Evolutionary conservation across 2,329 filamentous ascomycete species (phyloP).

Genomic region (Fusarium penzigii): DNA sequence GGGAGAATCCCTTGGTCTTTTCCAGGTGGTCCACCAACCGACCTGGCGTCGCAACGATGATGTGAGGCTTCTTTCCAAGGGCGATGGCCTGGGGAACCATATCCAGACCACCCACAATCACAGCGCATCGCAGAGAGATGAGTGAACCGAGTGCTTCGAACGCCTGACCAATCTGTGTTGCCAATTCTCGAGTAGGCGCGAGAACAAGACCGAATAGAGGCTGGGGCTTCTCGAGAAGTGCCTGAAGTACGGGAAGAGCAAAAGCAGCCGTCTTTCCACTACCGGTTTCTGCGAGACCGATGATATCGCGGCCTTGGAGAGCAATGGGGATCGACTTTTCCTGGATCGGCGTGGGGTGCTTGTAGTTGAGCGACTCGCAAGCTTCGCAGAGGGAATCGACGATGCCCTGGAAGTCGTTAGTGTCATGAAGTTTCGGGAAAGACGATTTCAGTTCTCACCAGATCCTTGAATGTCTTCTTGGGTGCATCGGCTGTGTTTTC

Average conservation of each 20-base stretch:
- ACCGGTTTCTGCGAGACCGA: slow-evolving; percentile 92
- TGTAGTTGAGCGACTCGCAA: slow-evolving; percentile 80
- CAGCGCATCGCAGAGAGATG: slow-evolving; percentile 83
- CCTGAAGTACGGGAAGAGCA: slow-evolving; percentile 87
- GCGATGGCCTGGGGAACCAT: slow-evolving; percentile 92
- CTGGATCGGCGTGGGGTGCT: slow-evolving; percentile 85
- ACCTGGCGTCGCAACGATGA: slow-evolving; percentile 89
- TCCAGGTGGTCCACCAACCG: slow-evolving; percentile 89
- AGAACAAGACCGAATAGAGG: slow-evolving; percentile 86
- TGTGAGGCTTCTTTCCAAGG: slow-evolving; percentile 92
- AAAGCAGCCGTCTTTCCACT: slow-evolving; percentile 97
- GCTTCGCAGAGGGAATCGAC: slow-evolving; percentile 88
- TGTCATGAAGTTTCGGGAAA: neutral
- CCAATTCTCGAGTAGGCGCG: slow-evolving; percentile 90
- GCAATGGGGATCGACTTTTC: slow-evolving; percentile 79
- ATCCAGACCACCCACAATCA: slow-evolving; percentile 91
- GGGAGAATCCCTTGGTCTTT: slow-evolving; percentile 93
- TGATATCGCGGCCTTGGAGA: slow-evolving; percentile 79
- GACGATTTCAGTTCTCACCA: slow-evolving; percentile 42
- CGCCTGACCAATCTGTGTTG: slow-evolving; percentile 84
- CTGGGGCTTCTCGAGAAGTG: slow-evolving; percentile 84
- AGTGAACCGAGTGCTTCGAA: slow-evolving; percentile 86
- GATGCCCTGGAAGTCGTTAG: slow-evolving; percentile 59
- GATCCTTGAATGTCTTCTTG: slow-evolving; percentile 70
- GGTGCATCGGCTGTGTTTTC: slow-evolving; percentile 33